These are phyloP conservation scores for Magnolia changhungtana DNA, from an alignment of 164 flowering plant genomes.

Conservation along the genomic window DNA sequence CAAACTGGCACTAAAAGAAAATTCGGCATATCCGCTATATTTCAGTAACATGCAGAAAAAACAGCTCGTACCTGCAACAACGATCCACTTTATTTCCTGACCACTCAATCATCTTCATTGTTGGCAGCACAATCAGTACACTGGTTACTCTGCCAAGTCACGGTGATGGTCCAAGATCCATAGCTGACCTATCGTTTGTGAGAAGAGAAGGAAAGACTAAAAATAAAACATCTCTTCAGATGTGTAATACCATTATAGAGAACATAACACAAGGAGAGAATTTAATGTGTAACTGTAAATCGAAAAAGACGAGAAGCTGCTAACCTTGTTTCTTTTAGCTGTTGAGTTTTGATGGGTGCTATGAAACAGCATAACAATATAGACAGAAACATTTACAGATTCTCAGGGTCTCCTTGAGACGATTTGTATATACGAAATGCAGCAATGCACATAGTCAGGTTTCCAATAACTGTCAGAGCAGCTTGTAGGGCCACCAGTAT, in stretches of 20 bases:
- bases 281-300: not conserved
- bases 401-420: conserved; percentile 37
- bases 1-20: not conserved
- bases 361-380: not conserved
- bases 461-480: conserved; percentile 83
- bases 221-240: not conserved
- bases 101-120: not conserved
- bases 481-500: conserved; percentile 93
- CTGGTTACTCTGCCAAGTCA: not conserved
- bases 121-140: too few relatives aligned
- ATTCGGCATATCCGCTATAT: not conserved
- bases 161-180: not conserved
- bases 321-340: not conserved
- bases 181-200: not conserved
- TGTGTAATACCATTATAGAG: not conserved
- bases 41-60: not conserved
- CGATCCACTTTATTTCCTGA: not conserved
- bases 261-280: not conserved
- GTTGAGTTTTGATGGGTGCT: not conserved
- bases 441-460: conserved; percentile 88
- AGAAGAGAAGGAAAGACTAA: not conserved
- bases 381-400: conserved; percentile 16
- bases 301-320: not conserved
- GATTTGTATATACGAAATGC: conserved; percentile 83
- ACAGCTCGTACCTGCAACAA: not conserved